Evolutionary conservation across 2,329 filamentous ascomycete genomes (phyloP), one percentile per base, ranked within the genome.

Genomic region (Aspergillus brunneoviolaceus): DNA sequence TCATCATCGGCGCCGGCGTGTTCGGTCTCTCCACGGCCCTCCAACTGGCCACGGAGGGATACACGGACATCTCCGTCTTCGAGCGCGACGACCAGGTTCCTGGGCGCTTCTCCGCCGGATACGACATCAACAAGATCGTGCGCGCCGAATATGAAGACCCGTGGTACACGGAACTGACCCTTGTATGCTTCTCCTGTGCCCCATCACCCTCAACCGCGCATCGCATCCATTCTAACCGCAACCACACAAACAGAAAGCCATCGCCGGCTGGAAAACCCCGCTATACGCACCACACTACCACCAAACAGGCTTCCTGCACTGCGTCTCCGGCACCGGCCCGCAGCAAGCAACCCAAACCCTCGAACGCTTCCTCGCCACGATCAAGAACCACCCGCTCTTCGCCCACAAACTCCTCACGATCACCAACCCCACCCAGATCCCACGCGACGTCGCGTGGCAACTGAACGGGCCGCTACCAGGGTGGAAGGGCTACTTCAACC

Each of bases 121-220:
- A 85, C 60, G 84, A 87, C 63, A 68, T 87, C 27, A 87, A 87
- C 69, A 87, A 87, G 70, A 87, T 87, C 58, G 76, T 87, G 39
- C 79, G 84, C 2, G 83, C 81, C 4, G 84, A 87, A 63, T 87
- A 87, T 60, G 82, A 84, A 61, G 83, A 86, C 60, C 74, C 77
- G 0, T 85, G 84, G 58, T 86, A 87, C 60, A 82, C 83, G 0
- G 76, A 84, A 2, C 67, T 86, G 49, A 80, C 84, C 1, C 72
- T 85, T 57, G 82, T 83, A 23, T 21, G 21, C 21, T 21, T 2
- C 21, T 21, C 21, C 21, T 21, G 21, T 2, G 21, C 21, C 21
- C 21, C 21, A 21, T 21, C 2, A 4, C 14, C 9, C 3, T n/a
- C 25, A 27, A 4, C n/a, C 19, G 12, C 16, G 1, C 12, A 9